A percentile compares a stretch with the other conserved stretches of the same genome.
Evolutionary conservation across 306 rosid species (phyloP).

Genomic region (Pueraria montana): DNA sequence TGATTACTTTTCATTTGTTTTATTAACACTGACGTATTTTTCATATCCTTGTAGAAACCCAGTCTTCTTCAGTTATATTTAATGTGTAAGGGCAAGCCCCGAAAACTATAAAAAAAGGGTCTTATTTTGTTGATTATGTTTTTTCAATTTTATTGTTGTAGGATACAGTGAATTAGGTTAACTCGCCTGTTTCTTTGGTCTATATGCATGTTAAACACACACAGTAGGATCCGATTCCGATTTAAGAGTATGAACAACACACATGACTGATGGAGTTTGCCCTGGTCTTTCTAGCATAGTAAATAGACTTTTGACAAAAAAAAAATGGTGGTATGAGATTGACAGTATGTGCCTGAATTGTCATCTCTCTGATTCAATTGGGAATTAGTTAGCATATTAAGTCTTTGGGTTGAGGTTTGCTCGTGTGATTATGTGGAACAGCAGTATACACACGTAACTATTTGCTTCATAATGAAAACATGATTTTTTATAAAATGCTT

Average conservation of each 20-base stretch:
- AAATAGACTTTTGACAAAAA: constrained; percentile 8
- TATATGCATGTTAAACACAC: not conserved
- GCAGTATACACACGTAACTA: not conserved
- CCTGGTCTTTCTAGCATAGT: constrained; percentile 20
- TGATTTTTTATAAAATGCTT: too few relatives aligned
- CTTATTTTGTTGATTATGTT: constrained; percentile 40
- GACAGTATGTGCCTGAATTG: not conserved
- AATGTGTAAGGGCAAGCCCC: constrained; percentile 75
- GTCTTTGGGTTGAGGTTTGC: constrained; percentile 32
- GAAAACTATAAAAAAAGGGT: constrained; percentile 90
- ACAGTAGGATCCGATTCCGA: constrained; percentile 9
- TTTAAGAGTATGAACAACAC: not conserved
- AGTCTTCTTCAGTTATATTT: constrained; percentile 85
- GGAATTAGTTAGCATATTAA: constrained; percentile 29
- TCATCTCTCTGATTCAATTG: constrained; percentile 9
- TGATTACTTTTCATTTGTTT: constrained; percentile 36
- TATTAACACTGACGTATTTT: constrained; percentile 24
- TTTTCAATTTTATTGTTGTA: constrained; percentile 20
- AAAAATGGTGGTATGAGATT: not conserved
- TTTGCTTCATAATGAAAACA: constrained; percentile 1
- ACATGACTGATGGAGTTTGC: constrained; percentile 5
- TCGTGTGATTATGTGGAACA: constrained; percentile 29
- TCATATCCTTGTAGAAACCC: constrained; percentile 80
- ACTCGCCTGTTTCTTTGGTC: not conserved
- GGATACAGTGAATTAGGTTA: constrained; percentile 30